Evolutionary conservation across 352 stramenopile species (phyloP), one percentile per base, ranked within the genome.

Genomic region (Phytophthora multivora): DNA sequence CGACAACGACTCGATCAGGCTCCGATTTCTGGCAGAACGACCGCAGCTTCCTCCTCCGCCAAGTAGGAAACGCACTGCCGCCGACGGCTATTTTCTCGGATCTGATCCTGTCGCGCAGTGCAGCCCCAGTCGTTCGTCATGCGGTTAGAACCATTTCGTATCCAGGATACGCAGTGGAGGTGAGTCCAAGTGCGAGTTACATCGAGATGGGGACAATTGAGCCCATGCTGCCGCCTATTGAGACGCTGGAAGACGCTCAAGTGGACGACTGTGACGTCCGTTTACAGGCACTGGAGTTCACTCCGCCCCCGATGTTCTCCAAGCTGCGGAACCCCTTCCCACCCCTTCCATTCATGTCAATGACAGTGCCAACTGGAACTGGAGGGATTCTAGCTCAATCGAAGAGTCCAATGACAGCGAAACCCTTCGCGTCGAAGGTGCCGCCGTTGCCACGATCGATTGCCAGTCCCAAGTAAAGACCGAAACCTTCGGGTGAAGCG

Each of bases 151-250:
- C 66, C 13, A 77, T 79, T 25, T 66, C 63, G 12, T 87, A 81
- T 31, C 58, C 65, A 19, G 73, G 69, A 0, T 80, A 83, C 48
- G 68, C 79, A 2, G 70, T 86, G 41, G 79, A 89, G 3, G 73
- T 92, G 52, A 76, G 61, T 21, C 71, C 77, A 13, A 77, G 67
- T 47, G 60, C 79, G 13, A 83, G 68, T 30, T 80, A 78, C 53
- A 74, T 92, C 5, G 75, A 89, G 40, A 74, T 77, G 41, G 75
- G 76, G 28, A 82, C 83, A 7, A 78, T 89, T 48, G 80, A 90
- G 59, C 76, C 78, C 15, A 63, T 79, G 18, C 40, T 83, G n/a
- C 73, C 83, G 3, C 55, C 68, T 13, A 35, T 42, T 18, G 59
- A 59, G 1, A 46, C 58, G 1, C 31, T 77, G 15, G 36, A 55